A percentile compares a stretch with the other conserved stretches of the same genome.
phyloP scores from a whole-genome alignment of 495 filamentous ascomycete species.

The Neurospora tetraspora region DNA sequence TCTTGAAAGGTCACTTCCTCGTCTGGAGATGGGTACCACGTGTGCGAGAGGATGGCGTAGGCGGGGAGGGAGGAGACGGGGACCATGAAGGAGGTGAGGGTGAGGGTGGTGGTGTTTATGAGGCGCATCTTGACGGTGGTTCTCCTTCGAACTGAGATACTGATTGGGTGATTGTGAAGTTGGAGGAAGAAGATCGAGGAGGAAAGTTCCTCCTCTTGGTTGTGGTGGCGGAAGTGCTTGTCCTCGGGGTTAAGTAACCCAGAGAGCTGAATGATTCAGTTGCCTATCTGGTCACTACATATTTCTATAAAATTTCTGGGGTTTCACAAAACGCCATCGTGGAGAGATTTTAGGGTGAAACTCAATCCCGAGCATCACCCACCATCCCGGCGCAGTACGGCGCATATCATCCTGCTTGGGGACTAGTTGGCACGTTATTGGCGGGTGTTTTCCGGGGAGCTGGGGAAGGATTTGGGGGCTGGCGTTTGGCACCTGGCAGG shows the following conservation, averaged over 20 bases:
- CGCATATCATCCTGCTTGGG: not conserved
- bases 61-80: conserved; percentile 12
- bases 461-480: not conserved
- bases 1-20: conserved; percentile 26
- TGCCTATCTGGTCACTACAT: not conserved
- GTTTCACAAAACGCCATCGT: not conserved
- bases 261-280: not conserved
- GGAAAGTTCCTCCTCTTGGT: no score
- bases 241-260: not conserved
- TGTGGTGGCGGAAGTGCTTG: not conserved
- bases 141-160: no score
- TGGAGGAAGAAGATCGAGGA: no score
- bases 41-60: conserved; percentile 32
- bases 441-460: no score
- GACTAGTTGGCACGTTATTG: not conserved
- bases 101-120: conserved; percentile 30
- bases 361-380: not conserved
- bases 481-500: not conserved
- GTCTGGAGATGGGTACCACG: conserved; percentile 13
- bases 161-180: no score
- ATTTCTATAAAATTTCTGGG: not conserved
- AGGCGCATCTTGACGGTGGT: conserved; percentile 25
- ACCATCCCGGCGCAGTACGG: not conserved
- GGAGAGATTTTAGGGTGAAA: not conserved
- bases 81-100: conserved; percentile 27